These are phyloP conservation scores for Globisporangium uncinulatum DNA, from an alignment of 352 stramenopile genomes.

Conservation along the genomic window DNA sequence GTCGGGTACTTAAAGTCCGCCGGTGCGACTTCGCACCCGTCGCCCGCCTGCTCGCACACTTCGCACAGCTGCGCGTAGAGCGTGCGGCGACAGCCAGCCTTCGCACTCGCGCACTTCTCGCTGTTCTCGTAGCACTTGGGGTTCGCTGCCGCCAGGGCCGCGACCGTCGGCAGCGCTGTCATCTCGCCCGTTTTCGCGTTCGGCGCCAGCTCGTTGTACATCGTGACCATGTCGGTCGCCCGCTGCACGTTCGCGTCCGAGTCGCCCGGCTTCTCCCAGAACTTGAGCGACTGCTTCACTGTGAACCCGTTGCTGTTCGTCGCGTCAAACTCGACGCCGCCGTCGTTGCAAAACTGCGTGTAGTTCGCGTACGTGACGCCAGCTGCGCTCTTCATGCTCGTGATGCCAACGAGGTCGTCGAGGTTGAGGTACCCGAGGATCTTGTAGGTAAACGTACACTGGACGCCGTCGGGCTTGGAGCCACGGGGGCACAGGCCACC, in stretches of 20 bases:
- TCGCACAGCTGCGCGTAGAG: slow-evolving; percentile 63
- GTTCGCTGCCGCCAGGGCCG: slow-evolving; percentile 34
- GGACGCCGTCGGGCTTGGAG: slow-evolving; percentile 41
- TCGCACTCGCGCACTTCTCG: slow-evolving; percentile 32
- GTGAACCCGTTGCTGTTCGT: slow-evolving; percentile 35
- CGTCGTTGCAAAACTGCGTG: slow-evolving; percentile 54
- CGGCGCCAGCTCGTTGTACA: slow-evolving; percentile 47
- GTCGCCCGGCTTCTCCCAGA: slow-evolving; percentile 56
- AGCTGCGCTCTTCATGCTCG: slow-evolving; percentile 27
- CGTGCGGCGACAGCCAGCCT: slow-evolving; percentile 43
- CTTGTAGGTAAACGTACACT: slow-evolving; percentile 57
- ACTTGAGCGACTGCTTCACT: slow-evolving; percentile 37
- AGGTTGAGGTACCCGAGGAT: slow-evolving; percentile 54
- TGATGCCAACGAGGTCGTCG: slow-evolving; percentile 78
- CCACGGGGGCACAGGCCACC: not conserved
- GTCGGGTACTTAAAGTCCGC: slow-evolving; percentile 42
- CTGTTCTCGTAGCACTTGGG: slow-evolving; percentile 69
- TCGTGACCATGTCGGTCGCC: slow-evolving; percentile 31
- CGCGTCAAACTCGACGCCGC: slow-evolving; percentile 55
- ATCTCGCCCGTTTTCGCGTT: slow-evolving; percentile 33
- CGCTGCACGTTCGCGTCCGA: slow-evolving; percentile 37
- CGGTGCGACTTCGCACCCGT: slow-evolving; percentile 21
- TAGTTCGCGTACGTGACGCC: slow-evolving; percentile 50
- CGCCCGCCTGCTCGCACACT: slow-evolving; percentile 25
- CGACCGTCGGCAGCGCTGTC: slow-evolving; percentile 35